Conservation (phyloP, 2,329 filamentous ascomycete species). For the Chrysoporthe austroafricana region DNA sequence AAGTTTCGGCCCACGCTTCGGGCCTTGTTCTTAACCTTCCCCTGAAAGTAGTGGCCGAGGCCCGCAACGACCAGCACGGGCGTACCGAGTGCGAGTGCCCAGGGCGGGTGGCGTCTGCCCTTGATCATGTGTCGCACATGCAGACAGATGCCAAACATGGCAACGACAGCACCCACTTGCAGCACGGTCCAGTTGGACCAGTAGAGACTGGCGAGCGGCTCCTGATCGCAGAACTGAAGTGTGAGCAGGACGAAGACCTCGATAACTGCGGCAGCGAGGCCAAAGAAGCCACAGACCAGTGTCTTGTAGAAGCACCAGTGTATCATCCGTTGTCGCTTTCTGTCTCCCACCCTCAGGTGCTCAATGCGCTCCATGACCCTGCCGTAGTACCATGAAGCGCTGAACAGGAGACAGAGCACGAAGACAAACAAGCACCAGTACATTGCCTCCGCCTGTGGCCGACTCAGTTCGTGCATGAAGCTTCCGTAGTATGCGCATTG, state of each 20-base stretch:
- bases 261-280: constrained; percentile 52
- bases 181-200: constrained; percentile 66
- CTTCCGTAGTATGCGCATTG: constrained; percentile 28
- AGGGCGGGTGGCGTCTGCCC: constrained; percentile 58
- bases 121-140: constrained; percentile 54
- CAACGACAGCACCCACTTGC: constrained; percentile 61
- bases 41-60: constrained; percentile 53
- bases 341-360: constrained; percentile 11
- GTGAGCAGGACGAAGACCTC: constrained; percentile 59
- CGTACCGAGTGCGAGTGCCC: constrained; percentile 63
- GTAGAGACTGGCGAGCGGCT: constrained; percentile 62
- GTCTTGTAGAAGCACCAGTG: constrained; percentile 48
- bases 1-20: constrained; percentile 36
- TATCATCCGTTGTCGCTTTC: constrained; percentile 42
- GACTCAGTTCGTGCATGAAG: constrained; percentile 20
- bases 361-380: constrained; percentile 23
- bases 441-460: constrained; percentile 18
- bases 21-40: constrained; percentile 39
- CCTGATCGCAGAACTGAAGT: constrained; percentile 62
- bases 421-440: constrained; percentile 26
- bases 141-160: constrained; percentile 60
- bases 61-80: constrained; percentile 63
- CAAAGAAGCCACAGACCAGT: constrained; percentile 48
- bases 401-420: constrained; percentile 22
- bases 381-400: constrained; percentile 27